phyloP scores from a whole-genome alignment of 257 asterid genomes.

The Nicotiana paniculata region DNA sequence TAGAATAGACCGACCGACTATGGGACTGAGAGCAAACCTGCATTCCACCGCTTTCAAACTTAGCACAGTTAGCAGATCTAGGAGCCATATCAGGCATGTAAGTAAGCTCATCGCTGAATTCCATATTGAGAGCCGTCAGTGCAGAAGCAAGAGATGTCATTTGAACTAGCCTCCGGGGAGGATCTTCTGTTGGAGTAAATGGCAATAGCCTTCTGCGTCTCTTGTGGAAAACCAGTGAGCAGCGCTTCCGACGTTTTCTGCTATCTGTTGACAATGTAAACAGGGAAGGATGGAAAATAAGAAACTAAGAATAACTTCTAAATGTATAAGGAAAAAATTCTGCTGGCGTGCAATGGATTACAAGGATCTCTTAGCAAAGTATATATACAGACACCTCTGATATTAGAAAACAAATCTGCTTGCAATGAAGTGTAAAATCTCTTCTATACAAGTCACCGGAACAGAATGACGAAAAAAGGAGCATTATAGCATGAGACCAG shows the following conservation, averaged over 20 bases:
- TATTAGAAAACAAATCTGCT: not conserved
- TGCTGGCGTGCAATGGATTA: not conserved
- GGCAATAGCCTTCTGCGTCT: slow-evolving; percentile 69
- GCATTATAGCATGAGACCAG: not conserved
- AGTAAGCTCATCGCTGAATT: slow-evolving; percentile 67
- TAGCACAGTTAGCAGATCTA: slow-evolving; percentile 59
- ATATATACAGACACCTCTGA: not conserved
- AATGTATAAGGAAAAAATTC: not conserved
- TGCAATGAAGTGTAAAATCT: not conserved
- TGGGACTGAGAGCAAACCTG: slow-evolving; percentile 42
- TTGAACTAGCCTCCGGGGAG: slow-evolving; percentile 43
- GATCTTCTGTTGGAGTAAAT: slow-evolving; percentile 48
- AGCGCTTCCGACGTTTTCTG: slow-evolving; percentile 61
- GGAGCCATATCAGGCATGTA: slow-evolving; percentile 70
- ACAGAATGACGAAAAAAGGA: not conserved
- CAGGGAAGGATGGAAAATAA: not conserved
- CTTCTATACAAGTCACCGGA: not conserved
- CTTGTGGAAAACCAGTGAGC: slow-evolving; percentile 56
- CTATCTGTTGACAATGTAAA: slow-evolving; percentile 31
- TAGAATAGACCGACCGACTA: not conserved
- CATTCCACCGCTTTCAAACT: slow-evolving; percentile 77
- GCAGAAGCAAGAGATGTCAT: slow-evolving; percentile 75
- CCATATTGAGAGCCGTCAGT: slow-evolving; percentile 52
- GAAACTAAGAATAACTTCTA: not conserved
- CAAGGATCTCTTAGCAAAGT: not conserved